A percentile compares a stretch with the other conserved stretches of the same genome.
Conservation (phyloP, 1,139 yeast species). For the Ogataea hybrid region DNA sequence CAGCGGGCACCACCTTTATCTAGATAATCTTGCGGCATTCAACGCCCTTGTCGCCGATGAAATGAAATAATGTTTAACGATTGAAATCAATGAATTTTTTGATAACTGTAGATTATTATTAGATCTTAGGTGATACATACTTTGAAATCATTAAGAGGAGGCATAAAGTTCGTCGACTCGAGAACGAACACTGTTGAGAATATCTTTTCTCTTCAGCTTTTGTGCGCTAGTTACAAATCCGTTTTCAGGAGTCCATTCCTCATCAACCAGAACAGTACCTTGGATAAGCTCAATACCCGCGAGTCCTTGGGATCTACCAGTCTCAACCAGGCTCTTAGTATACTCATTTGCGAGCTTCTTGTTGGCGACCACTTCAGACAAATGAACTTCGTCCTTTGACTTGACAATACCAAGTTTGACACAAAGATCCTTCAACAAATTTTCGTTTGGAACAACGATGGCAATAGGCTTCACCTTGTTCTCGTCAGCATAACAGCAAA, state of each 20-base stretch:
- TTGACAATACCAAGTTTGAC: constrained; percentile 50
- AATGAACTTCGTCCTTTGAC: constrained; percentile 42
- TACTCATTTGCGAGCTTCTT: constrained; percentile 55
- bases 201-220: constrained; percentile 92
- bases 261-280: constrained; percentile 76
- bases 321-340: constrained; percentile 56
- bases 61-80: constrained; percentile 32
- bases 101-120: constrained; percentile 1
- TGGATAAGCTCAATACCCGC: constrained; percentile 81
- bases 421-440: constrained; percentile 59
- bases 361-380: constrained; percentile 55
- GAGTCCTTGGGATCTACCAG: constrained; percentile 81
- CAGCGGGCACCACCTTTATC: constrained; percentile 71
- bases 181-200: constrained; percentile 60
- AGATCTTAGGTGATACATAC: constrained; percentile 2
- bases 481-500: constrained; percentile 93
- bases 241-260: constrained; percentile 98
- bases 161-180: constrained; percentile 59
- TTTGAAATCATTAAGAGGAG: constrained; percentile 5
- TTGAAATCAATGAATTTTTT: background rate
- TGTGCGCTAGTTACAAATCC: constrained; percentile 95
- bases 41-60: constrained; percentile 48
- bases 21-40: constrained; percentile 56
- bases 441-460: constrained; percentile 79
- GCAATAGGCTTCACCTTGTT: constrained; percentile 87